phyloP scores from a whole-genome alignment of 2,329 filamentous ascomycete genomes.

The Epichloe brachyelytri region DNA sequence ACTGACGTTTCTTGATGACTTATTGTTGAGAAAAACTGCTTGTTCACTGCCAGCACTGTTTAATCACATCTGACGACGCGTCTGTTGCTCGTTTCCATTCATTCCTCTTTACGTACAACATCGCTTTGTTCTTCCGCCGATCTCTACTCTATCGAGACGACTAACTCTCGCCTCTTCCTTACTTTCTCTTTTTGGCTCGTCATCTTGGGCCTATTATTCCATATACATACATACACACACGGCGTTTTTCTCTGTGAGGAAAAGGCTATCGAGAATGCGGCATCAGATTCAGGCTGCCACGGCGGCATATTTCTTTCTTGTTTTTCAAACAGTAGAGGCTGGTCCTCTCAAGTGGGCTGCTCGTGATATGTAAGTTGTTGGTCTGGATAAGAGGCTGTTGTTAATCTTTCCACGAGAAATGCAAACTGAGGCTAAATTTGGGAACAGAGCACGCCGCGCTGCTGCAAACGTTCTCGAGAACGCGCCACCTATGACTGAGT shows the following conservation, averaged over 20 bases:
- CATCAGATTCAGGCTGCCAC: constrained; percentile 8
- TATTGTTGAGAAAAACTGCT: not conserved
- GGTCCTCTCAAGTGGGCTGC: constrained; percentile 23
- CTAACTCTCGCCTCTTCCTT: not conserved
- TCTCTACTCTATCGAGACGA: not conserved
- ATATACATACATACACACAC: not conserved
- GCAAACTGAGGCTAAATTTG: constrained; percentile 5
- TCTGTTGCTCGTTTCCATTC: not conserved
- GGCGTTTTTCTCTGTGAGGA: not conserved
- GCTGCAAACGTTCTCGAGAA: not conserved
- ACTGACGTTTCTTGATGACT: not conserved
- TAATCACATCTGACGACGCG: not conserved
- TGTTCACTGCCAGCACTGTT: not conserved
- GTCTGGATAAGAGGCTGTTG: not conserved
- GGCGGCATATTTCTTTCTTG: constrained; percentile 16
- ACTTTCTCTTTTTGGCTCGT: not conserved
- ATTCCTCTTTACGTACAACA: not conserved
- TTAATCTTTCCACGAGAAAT: not conserved
- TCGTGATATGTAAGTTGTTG: constrained; percentile 16
- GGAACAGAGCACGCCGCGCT: constrained; percentile 11
- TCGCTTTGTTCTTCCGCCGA: not conserved
- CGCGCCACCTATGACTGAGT: not conserved
- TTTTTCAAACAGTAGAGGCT: constrained; percentile 19
- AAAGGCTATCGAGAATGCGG: constrained; percentile 1
- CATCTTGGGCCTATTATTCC: not conserved